phyloP scores from a whole-genome alignment of 2,329 filamentous ascomycete species.

The Aspergillus ochraceoroseus region DNA sequence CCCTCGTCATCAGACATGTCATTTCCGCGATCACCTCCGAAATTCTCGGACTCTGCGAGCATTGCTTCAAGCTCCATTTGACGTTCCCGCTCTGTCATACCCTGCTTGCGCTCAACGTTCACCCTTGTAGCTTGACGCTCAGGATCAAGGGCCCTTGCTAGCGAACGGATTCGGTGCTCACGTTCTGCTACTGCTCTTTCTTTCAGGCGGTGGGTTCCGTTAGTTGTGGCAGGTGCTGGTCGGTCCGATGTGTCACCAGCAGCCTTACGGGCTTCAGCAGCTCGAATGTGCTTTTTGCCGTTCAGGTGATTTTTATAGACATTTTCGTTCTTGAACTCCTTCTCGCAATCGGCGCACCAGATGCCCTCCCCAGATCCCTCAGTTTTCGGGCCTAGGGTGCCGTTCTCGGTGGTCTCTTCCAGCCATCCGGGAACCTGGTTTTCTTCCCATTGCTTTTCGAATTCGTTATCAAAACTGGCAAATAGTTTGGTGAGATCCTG shows the following conservation, averaged over 20 bases:
- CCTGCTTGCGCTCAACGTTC: constrained; percentile 93
- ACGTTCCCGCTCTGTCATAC: constrained; percentile 94
- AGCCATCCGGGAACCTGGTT: constrained; percentile 77
- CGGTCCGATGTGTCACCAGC: constrained; percentile 38
- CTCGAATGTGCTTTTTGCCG: constrained; percentile 89
- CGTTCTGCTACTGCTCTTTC: constrained; percentile 86
- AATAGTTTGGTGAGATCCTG: constrained; percentile 81
- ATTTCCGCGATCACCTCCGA: constrained; percentile 39
- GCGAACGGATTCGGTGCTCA: constrained; percentile 74
- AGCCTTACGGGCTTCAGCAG: constrained; percentile 60
- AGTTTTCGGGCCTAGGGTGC: constrained; percentile 43
- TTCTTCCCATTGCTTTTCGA: constrained; percentile 74
- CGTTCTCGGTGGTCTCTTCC: constrained; percentile 47
- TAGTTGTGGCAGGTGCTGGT: constrained; percentile 21
- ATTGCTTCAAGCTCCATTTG: constrained; percentile 89
- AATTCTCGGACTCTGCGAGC: constrained; percentile 56
- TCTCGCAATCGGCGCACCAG: constrained; percentile 89
- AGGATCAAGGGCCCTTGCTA: constrained; percentile 76
- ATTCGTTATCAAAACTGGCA: constrained; percentile 71
- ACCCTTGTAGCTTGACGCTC: constrained; percentile 84
- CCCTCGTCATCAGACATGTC: constrained; percentile 68
- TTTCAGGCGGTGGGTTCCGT: constrained; percentile 58
- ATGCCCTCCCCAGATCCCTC: constrained; percentile 62
- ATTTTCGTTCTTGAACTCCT: constrained; percentile 91
- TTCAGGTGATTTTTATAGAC: constrained; percentile 85